These are phyloP conservation scores for Tolypocladium nubicola DNA, from an alignment of 2,329 filamentous ascomycete species.

Conservation along the genomic window DNA sequence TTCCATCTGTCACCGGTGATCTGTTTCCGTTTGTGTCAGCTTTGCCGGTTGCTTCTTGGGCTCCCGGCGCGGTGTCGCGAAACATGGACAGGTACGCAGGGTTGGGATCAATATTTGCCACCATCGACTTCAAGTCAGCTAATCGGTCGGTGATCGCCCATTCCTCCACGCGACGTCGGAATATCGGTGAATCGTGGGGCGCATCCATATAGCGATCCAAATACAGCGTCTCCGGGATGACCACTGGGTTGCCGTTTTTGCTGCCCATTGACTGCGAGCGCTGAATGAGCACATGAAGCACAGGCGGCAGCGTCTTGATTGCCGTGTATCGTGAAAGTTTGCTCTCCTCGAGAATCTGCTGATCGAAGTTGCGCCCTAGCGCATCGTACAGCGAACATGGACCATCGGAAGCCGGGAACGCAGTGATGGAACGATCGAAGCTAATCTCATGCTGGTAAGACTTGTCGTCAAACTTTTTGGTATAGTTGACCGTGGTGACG, in stretches of 20 bases:
- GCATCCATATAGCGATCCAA: conserved; percentile 81
- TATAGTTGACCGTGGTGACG: conserved; percentile 50
- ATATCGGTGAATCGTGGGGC: conserved; percentile 46
- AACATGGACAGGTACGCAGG: conserved; percentile 14
- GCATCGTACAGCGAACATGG: conserved; percentile 66
- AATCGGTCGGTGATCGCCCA: conserved; percentile 67
- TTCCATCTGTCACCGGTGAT: conserved; percentile 7
- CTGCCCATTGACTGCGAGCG: conserved; percentile 62
- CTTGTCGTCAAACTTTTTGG: conserved; percentile 37
- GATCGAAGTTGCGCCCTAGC: conserved; percentile 76
- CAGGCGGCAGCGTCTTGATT: conserved; percentile 66
- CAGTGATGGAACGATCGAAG: conserved; percentile 54
- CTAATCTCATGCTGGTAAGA: conserved; percentile 31
- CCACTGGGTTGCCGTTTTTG: conserved; percentile 70
- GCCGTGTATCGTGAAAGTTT: conserved; percentile 55
- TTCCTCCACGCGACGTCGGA: conserved; percentile 53
- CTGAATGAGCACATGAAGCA: conserved; percentile 84
- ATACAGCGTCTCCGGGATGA: conserved; percentile 72
- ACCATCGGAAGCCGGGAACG: conserved; percentile 40
- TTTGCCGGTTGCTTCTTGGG: background rate
- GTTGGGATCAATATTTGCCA: conserved; percentile 14
- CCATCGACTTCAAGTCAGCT: conserved; percentile 36
- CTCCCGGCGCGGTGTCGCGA: background rate
- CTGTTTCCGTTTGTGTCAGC: conserved; percentile 15
- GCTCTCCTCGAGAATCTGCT: conserved; percentile 60